Evolutionary conservation across 352 stramenopile genomes (phyloP), one percentile per base, ranked within the genome.

Genomic region (Pythium utonaiense): DNA sequence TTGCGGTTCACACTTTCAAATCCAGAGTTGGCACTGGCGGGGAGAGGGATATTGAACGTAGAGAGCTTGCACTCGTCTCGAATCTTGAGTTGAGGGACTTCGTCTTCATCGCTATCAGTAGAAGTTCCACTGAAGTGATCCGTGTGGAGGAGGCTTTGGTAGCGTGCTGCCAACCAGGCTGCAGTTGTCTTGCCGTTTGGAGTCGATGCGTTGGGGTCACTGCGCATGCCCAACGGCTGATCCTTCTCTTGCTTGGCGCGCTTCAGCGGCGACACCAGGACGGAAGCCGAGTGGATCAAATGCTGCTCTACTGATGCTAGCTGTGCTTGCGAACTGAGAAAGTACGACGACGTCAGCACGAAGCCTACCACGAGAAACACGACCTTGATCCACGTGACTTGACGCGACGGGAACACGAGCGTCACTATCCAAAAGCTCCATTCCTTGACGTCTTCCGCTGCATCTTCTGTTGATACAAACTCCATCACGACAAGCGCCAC

Each of bases 331-430:
- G 61, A 62, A 40, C 65, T 67, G 5, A 73, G 36, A 30, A 70
- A 70, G 44, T 89, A 70, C 60, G 76, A 76, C 51, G 60, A 62
- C 44, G 77, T 66, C 52, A 84, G 71, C 21, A 61, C 56, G 22
- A 85, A 58, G 17, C 77, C 69, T 14, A 76, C 17, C 21, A 52
- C 45, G 6, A 87, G 58, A 53, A 73, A 76, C 3, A 68, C 24
- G 12, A 78, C 51, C 38, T 86, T 86, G 67, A 58, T 12, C 42
- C 65, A 62, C 28, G 76, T 86, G 42, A 86, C 66, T 19, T 80
- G 55, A 2, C 69, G 62, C 19, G 74, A 83, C 36, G 76, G 76
- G 56, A 86, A 86, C 50, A 83, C 51, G 33, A 83, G 66, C 40
- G 36, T 31, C 31, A 70, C 6, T 2, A 78, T 17, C 61, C 56